Percentiles rank a stretch among this genome's conserved stretches.
Evolutionary conservation across 495 filamentous ascomycete species (phyloP).

Genomic region (Xylaria acuta): DNA sequence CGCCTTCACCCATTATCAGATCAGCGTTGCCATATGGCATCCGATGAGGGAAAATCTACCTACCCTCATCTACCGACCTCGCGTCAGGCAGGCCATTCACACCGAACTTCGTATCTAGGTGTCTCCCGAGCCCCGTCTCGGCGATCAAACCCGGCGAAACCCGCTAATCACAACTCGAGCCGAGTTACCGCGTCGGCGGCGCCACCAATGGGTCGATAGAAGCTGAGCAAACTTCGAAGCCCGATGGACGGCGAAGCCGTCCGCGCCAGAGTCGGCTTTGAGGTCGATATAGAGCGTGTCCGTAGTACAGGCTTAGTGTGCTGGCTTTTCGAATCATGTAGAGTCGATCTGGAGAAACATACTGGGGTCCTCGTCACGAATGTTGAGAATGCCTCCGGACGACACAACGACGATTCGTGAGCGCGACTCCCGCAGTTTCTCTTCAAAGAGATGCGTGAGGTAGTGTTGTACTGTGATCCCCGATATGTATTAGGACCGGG

Average conservation of each 20-base stretch:
- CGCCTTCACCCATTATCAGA: neutral
- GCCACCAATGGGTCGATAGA: constrained; percentile 2
- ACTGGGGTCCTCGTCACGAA: neutral
- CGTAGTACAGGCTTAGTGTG: neutral
- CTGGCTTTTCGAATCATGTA: neutral
- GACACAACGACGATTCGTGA: neutral
- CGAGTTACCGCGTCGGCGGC: neutral
- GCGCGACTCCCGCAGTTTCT: neutral
- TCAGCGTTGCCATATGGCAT: neutral
- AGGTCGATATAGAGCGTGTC: neutral
- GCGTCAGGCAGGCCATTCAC: neutral
- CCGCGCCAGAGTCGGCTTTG: neutral
- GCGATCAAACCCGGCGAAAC: neutral
- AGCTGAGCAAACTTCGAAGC: constrained; percentile 4
- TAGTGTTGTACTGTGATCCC: neutral
- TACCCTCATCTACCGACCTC: neutral
- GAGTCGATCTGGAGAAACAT: neutral
- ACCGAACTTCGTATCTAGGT: neutral
- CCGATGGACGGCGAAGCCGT: neutral
- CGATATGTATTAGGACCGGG: neutral
- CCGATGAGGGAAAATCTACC: neutral
- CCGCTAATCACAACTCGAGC: neutral
- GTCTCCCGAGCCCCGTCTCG: neutral
- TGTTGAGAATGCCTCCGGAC: neutral
- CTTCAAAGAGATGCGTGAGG: neutral